Base-by-base conservation (phyloP, 2,329 filamentous ascomycete species). In the Lizonia empirigonia region DNA sequence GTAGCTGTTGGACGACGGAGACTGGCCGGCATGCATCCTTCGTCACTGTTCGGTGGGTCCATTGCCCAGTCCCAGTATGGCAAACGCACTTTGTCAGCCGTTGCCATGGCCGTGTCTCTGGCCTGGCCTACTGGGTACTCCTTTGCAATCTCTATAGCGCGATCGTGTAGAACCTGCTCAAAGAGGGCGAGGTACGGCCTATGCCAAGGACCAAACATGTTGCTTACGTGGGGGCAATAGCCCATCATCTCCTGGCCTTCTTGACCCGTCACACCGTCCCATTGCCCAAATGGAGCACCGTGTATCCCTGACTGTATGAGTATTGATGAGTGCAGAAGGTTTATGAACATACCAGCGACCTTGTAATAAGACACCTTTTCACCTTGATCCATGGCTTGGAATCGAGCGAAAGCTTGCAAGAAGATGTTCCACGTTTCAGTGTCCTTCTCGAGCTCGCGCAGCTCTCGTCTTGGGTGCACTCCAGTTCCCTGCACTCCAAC, bases 61-160 rank as follows among this genome's bases (percentile, higher is more conserved):
- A 65, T 59, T 0, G 67, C 68, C 69, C 68, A 72, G 48, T 72
- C 69, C 68, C 65, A 71, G 51, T 69, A 71, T 7, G 69, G 68
- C n/a, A 70, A 46, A 2, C 70, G 66, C 15, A 70, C 53, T 32
- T 54, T 64, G 19, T 63, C 48, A 1, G 67, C 68, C 16, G 59
- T 45, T 3, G 51, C 36, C 35, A 62, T 53, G n/a, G 66, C 66
- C 23, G 56, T 64, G 23, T 62, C 45, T 33, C 60, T 56, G 39
- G 59, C 50, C 10, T 59, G 45, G 5, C 65, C 67, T n/a, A 33
- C 50, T 5, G 65, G 59, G 35, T 66, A 63, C 36, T 67, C 63
- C 4, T 68, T 65, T 6, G 66, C 68, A 23, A 71, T 56, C 7
- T 69, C 63, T 1, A 67, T 53, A 23, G 67, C 68, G 19, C 57